Percentiles rank a stretch among this genome's conserved stretches.
Conservation (phyloP, 805 yeast genomes). For the Barnettozyma sp. region DNA sequence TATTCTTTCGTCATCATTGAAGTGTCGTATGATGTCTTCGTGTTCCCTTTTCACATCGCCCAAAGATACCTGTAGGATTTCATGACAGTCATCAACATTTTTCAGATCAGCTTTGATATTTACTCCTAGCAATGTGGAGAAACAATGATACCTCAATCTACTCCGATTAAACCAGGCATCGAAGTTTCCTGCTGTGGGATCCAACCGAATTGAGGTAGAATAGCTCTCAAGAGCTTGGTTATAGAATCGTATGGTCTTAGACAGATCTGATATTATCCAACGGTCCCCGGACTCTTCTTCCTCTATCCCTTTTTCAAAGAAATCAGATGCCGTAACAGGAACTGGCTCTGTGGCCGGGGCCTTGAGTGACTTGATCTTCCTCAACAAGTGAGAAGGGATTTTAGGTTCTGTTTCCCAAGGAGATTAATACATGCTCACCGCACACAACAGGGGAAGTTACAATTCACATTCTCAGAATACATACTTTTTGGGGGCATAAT, state of each 20-base stretch:
- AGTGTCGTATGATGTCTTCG: conserved; percentile 7
- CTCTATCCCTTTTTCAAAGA: conserved; percentile 46
- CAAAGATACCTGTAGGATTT: conserved; percentile 3
- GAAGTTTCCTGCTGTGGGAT: conserved; percentile 8
- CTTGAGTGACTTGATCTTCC: conserved; percentile 2
- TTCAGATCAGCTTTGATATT: conserved; percentile 25
- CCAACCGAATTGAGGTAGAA: conserved; percentile 24
- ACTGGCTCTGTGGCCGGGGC: conserved; percentile 3
- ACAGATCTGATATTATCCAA: conserved; percentile 59
- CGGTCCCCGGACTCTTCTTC: conserved; percentile 74
- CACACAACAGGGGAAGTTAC: not conserved
- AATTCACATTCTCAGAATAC: too few relatives aligned
- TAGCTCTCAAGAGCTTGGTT: conserved; percentile 48
- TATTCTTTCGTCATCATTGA: conserved; percentile 14
- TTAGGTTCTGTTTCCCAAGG: conserved; percentile 7
- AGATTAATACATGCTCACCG: not conserved
- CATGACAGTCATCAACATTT: conserved; percentile 24
- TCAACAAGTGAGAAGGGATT: conserved; percentile 11
- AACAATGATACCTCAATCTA: conserved; percentile 53
- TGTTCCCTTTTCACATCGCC: conserved; percentile 15
- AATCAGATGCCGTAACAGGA: conserved; percentile 40
- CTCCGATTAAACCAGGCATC: conserved; percentile 56
- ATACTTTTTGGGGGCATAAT: conserved; percentile 4
- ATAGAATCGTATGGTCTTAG: conserved; percentile 60
- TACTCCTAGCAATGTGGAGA: conserved; percentile 43